phyloP scores from a whole-genome alignment of 208 protist species.

The Acanthamoeba culbertsoni region DNA sequence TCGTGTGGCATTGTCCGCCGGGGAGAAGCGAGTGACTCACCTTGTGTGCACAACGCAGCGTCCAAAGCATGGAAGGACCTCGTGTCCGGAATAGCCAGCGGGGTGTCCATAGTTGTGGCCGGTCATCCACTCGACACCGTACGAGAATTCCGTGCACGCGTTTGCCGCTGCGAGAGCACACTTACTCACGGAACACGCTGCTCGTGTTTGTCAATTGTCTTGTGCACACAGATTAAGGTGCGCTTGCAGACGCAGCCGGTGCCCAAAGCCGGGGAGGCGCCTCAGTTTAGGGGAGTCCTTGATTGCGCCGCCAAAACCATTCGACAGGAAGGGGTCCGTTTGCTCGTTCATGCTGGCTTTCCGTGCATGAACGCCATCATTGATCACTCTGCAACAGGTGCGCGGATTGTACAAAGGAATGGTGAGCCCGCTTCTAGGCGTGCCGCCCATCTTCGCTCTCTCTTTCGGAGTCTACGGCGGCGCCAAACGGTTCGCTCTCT shows the following conservation, averaged over 20 bases:
- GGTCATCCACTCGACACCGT: slow-evolving; percentile 50
- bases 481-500: not conserved
- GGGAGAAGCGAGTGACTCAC: not conserved
- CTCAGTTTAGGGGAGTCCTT: not conserved
- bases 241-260: not conserved
- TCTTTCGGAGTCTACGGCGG: not conserved
- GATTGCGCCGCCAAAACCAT: slow-evolving; percentile 32
- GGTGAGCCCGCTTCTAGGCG: not conserved
- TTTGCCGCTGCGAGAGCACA: not conserved
- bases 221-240: slow-evolving; percentile 33
- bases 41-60: not conserved
- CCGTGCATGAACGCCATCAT: not conserved
- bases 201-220: not conserved
- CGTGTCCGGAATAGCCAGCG: not conserved
- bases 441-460: slow-evolving; percentile 22
- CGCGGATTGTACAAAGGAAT: slow-evolving; percentile 31
- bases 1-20: not conserved
- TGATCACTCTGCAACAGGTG: not conserved
- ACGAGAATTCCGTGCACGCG: not conserved
- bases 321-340: slow-evolving; percentile 7
- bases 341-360: not conserved
- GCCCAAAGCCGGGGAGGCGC: not conserved
- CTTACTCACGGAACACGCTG: not conserved
- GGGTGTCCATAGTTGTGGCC: not conserved
- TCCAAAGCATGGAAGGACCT: not conserved